Conservation (phyloP, 805 yeast species). For the Ogataea ganodermae region DNA sequence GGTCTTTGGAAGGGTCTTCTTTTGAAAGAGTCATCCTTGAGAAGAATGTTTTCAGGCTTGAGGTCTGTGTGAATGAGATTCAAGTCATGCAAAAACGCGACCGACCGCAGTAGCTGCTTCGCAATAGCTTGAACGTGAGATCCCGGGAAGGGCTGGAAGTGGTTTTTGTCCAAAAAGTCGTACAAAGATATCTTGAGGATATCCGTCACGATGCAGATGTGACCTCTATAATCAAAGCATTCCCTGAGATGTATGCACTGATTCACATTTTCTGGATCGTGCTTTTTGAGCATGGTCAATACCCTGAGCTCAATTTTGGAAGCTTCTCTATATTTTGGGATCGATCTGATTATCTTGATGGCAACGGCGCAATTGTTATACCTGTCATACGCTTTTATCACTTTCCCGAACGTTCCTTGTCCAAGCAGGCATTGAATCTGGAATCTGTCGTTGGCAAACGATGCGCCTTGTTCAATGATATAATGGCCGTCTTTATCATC, state of each 20-base stretch:
- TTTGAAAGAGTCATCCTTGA: slow-evolving; percentile 53
- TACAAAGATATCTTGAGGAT: slow-evolving; percentile 80
- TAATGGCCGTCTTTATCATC: slow-evolving; percentile 78
- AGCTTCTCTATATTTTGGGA: slow-evolving; percentile 94
- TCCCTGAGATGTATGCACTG: slow-evolving; percentile 86
- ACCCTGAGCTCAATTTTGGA: slow-evolving; percentile 90
- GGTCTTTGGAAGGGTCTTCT: slow-evolving; percentile 40
- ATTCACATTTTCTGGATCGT: slow-evolving; percentile 66
- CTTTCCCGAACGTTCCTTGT: slow-evolving; percentile 93
- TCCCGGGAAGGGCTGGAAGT: slow-evolving; percentile 89
- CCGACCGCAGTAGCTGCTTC: slow-evolving; percentile 80
- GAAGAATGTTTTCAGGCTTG: slow-evolving; percentile 91
- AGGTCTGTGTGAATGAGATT: slow-evolving; percentile 92
- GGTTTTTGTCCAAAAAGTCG: slow-evolving; percentile 85
- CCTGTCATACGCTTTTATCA: slow-evolving; percentile 77
- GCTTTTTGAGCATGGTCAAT: slow-evolving; percentile 66
- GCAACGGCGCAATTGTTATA: slow-evolving; percentile 68
- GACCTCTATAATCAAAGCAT: slow-evolving; percentile 90
- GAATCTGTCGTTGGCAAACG: slow-evolving; percentile 73
- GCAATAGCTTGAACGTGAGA: slow-evolving; percentile 88
- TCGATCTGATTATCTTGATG: slow-evolving; percentile 86
- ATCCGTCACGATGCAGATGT: slow-evolving; percentile 92
- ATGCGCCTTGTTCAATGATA: slow-evolving; percentile 56
- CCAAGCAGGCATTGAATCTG: slow-evolving; percentile 70
- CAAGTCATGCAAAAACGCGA: slow-evolving; percentile 86